Evolutionary conservation across 2,329 filamentous ascomycete species (phyloP).

Genomic region (Epichloe brachyelytri): DNA sequence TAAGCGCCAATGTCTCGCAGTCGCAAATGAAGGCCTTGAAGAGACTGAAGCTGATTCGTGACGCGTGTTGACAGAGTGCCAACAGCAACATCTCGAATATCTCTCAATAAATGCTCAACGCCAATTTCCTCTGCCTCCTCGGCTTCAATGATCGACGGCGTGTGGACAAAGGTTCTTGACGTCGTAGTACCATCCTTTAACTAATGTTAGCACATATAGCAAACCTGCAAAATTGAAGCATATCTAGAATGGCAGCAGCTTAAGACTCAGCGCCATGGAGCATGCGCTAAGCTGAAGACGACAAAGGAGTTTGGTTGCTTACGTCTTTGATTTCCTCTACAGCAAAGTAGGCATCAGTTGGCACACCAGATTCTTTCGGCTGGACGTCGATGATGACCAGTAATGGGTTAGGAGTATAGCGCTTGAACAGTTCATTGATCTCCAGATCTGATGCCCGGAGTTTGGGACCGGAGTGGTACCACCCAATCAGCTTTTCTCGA

Average conservation of each 20-base stretch:
- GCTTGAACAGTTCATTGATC: slow-evolving; percentile 99
- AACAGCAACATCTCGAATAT: slow-evolving; percentile 95
- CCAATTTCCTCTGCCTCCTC: slow-evolving; percentile 99
- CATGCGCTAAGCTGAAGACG: too few relatives aligned
- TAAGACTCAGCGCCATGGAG: too few relatives aligned
- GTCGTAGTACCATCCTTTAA: slow-evolving; percentile 88
- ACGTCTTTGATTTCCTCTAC: slow-evolving; percentile 99
- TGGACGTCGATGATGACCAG: slow-evolving; percentile 98
- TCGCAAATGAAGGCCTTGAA: slow-evolving; percentile 89
- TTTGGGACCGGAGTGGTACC: slow-evolving; percentile 98
- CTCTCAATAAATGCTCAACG: slow-evolving; percentile 91
- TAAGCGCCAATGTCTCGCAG: slow-evolving; percentile 93
- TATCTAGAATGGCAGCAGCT: neutral
- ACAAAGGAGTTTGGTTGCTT: slow-evolving; percentile 22
- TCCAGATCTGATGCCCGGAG: slow-evolving; percentile 90
- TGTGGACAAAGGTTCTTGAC: slow-evolving; percentile 95
- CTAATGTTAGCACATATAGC: neutral
- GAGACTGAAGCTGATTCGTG: slow-evolving; percentile 92
- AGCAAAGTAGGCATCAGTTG: slow-evolving; percentile 97
- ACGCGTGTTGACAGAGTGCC: slow-evolving; percentile 93
- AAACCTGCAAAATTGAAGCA: neutral
- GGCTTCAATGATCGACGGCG: slow-evolving; percentile 93
- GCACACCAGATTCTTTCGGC: slow-evolving; percentile 93
- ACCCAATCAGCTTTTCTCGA: slow-evolving; percentile 95
- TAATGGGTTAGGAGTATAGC: slow-evolving; percentile 92